phyloP scores from a whole-genome alignment of 169 alveolate species.

The Plasmodium gonderi region DNA sequence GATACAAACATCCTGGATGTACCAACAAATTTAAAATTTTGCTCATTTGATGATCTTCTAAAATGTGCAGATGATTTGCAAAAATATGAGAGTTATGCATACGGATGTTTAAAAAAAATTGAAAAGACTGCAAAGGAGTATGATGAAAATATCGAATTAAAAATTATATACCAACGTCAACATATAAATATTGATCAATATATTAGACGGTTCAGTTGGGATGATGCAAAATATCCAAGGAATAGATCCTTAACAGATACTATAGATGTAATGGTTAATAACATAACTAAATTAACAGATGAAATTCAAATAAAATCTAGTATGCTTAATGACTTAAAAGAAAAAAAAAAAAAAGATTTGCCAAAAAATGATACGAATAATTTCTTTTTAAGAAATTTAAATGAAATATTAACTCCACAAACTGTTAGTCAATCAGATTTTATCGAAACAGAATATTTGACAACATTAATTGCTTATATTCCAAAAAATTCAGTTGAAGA shows the following conservation, averaged over 20 bases:
- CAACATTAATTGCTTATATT: slow-evolving; percentile 87
- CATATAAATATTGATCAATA: slow-evolving; percentile 85
- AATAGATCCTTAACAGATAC: slow-evolving; percentile 86
- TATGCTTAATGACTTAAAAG: slow-evolving; percentile 87
- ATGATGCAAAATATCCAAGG: slow-evolving; percentile 91
- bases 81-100: slow-evolving; percentile 86
- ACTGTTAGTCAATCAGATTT: slow-evolving; percentile 84
- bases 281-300: slow-evolving; percentile 84
- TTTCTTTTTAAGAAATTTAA: slow-evolving; percentile 82
- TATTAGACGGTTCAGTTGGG: slow-evolving; percentile 90
- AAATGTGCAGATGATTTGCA: slow-evolving; percentile 87
- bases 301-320: slow-evolving; percentile 87
- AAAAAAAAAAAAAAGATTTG: slow-evolving; percentile 72
- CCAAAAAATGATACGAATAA: slow-evolving; percentile 75
- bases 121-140: slow-evolving; percentile 81
- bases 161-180: slow-evolving; percentile 84
- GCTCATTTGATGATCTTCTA: slow-evolving; percentile 86
- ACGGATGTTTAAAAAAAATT: slow-evolving; percentile 83
- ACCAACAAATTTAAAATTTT: slow-evolving; percentile 86
- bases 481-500: slow-evolving; percentile 84
- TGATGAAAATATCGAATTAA: slow-evolving; percentile 82
- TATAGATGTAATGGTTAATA: slow-evolving; percentile 85
- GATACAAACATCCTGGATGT: slow-evolving; percentile 84
- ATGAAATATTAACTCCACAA: slow-evolving; percentile 90
- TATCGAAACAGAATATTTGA: slow-evolving; percentile 87